A percentile compares a stretch with the other conserved stretches of the same genome.
These are phyloP conservation scores for Raddia distichophylla DNA, from an alignment of 176 grass and related monocot genomes.

Conservation along the genomic window DNA sequence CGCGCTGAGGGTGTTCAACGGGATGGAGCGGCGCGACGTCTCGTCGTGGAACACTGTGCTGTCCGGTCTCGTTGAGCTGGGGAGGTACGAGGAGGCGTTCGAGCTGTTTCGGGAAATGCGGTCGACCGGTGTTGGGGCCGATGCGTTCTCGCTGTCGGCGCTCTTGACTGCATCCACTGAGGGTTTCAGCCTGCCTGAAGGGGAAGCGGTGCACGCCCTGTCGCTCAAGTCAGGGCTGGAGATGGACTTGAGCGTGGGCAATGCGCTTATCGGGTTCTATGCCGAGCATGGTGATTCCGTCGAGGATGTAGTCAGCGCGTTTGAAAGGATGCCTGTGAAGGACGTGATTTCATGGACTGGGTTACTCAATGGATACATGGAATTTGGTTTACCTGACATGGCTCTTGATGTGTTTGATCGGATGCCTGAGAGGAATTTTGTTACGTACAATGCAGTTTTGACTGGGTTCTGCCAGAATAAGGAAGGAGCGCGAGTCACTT, in stretches of 20 bases:
- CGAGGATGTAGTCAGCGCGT: conserved; percentile 45
- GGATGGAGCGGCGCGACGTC: conserved; percentile 55
- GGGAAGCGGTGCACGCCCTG: conserved; percentile 58
- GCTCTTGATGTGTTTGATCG: conserved; percentile 62
- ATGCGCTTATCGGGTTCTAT: conserved; percentile 66
- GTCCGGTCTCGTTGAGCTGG: conserved; percentile 53
- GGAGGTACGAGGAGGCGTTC: conserved; percentile 66
- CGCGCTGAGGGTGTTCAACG: conserved; percentile 46
- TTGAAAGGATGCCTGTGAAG: conserved; percentile 61
- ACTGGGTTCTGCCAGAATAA: conserved; percentile 66
- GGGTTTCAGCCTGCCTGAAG: conserved; percentile 28
- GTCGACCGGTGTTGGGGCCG: conserved; percentile 25
- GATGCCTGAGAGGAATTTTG: conserved; percentile 66
- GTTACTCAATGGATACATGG: conserved; percentile 68
- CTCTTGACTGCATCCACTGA: conserved; percentile 52
- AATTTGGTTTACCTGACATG: conserved; percentile 62
- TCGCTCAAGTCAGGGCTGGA: conserved; percentile 70
- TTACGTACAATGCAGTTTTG: conserved; percentile 66
- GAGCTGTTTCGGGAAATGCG: conserved; percentile 59
- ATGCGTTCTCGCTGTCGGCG: conserved; percentile 58
- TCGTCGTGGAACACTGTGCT: conserved; percentile 71
- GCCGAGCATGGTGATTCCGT: conserved; percentile 41
- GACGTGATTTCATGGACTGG: conserved; percentile 73
- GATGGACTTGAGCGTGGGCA: conserved; percentile 60
- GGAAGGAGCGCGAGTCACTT: conserved; percentile 51